Percentiles rank a stretch among this genome's conserved stretches.
phyloP scores from a whole-genome alignment of 129 eudicot genomes.

The Pittosporum tobira region DNA sequence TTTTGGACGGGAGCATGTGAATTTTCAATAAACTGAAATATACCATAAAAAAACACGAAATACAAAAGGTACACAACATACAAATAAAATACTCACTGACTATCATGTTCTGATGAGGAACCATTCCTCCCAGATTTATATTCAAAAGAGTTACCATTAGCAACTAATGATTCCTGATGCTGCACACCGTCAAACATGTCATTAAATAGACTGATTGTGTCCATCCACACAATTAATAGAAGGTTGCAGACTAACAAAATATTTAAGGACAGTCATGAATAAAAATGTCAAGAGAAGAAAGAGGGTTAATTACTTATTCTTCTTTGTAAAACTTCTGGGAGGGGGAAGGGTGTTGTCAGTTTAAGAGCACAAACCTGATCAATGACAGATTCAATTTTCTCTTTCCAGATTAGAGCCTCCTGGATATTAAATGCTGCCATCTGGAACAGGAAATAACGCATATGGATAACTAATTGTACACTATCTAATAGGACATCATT shows the following conservation, averaged over 20 bases:
- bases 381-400: slow-evolving; percentile 89
- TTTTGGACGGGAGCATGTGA: too few species aligned
- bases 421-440: slow-evolving; percentile 99
- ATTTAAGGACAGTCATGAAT: neutral
- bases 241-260: neutral
- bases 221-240: neutral
- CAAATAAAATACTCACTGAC: slow-evolving; percentile 66
- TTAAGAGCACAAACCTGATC: slow-evolving; percentile 53
- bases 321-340: neutral
- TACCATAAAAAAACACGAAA: too few species aligned
- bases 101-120: slow-evolving; percentile 94
- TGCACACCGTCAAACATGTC: slow-evolving; percentile 28
- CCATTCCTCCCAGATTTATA: slow-evolving; percentile 80
- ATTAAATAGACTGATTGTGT: slow-evolving; percentile 13
- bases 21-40: too few species aligned
- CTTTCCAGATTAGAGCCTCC: slow-evolving; percentile 98
- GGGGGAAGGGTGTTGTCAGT: neutral
- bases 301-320: neutral
- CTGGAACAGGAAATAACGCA: slow-evolving; percentile 37
- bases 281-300: neutral
- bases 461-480: slow-evolving; percentile 6
- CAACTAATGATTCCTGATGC: slow-evolving; percentile 88
- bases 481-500: too few species aligned
- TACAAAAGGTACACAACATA: neutral
- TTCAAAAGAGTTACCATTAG: slow-evolving; percentile 79